These are phyloP conservation scores for Blastomyces silverae DNA, from an alignment of 2,329 filamentous ascomycete species.

Conservation along the genomic window DNA sequence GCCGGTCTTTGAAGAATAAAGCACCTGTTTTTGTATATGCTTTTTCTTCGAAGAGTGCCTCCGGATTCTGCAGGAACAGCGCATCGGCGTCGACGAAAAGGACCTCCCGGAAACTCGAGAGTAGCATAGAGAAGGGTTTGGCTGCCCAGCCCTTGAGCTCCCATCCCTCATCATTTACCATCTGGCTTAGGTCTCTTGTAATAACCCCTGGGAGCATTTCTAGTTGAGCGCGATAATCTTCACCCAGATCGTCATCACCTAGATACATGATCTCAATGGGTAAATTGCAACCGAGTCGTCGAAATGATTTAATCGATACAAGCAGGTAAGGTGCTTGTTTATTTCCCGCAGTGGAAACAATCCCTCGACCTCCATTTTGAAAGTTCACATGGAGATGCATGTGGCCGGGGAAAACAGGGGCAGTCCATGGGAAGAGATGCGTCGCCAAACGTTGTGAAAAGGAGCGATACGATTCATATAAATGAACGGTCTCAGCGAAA, in stretches of 20 bases:
- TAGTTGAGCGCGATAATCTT: neutral
- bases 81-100: conserved; percentile 1
- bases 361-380: neutral
- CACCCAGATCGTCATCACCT: neutral
- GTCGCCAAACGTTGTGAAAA: neutral
- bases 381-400: neutral
- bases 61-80: neutral
- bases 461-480: neutral
- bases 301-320: neutral
- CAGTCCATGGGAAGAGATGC: neutral
- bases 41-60: neutral
- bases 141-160: neutral
- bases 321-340: neutral
- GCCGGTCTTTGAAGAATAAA: neutral
- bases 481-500: neutral
- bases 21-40: neutral
- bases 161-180: neutral
- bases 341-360: neutral
- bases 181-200: neutral
- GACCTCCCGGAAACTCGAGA: conserved; percentile 4
- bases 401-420: neutral
- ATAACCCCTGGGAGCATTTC: neutral
- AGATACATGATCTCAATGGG: neutral
- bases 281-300: neutral
- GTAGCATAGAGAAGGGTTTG: conserved; percentile 1